A percentile compares a stretch with the other conserved stretches of the same genome.
Conservation (phyloP, 768 basidiomycete species). For the Sporobolomyces roseus region DNA sequence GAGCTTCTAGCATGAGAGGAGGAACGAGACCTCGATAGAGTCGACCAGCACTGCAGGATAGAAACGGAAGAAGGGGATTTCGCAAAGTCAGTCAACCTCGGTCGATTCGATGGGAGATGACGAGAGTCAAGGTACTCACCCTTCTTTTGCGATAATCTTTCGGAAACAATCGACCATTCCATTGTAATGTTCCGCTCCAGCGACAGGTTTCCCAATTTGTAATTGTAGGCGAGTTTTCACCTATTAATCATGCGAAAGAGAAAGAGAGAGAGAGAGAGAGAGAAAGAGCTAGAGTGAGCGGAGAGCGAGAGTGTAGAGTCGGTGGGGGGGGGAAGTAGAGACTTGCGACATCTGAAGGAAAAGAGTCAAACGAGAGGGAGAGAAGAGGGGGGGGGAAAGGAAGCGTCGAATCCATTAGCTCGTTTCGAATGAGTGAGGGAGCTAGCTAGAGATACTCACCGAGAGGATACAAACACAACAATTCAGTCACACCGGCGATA, state of each 20-base stretch:
- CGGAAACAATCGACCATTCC: constrained; percentile 71
- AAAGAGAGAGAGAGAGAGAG: too few species aligned
- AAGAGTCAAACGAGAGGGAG: neutral
- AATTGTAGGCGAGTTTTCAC: constrained; percentile 99
- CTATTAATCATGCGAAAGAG: too few species aligned
- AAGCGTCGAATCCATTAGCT: neutral
- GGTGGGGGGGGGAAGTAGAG: neutral
- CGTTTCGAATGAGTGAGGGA: neutral
- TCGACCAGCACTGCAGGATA: constrained; percentile 60
- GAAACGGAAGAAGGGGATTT: neutral
- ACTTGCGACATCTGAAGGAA: constrained; percentile 73
- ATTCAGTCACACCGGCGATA: constrained; percentile 70
- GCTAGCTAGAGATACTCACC: too few species aligned
- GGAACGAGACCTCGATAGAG: constrained; percentile 96
- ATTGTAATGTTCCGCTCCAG: constrained; percentile 54
- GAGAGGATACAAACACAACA: constrained; percentile 75
- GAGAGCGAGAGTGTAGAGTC: neutral
- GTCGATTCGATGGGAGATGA: neutral
- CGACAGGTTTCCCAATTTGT: constrained; percentile 71
- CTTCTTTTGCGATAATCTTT: constrained; percentile 82
- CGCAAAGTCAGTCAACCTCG: neutral
- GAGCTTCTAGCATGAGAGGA: constrained; percentile 89
- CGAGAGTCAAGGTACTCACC: constrained; percentile 56
- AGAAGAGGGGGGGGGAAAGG: neutral
- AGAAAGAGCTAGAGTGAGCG: too few species aligned